Evolutionary conservation across 2,329 filamentous ascomycete genomes (phyloP), one percentile per base, ranked within the genome.

Genomic region (Mycocentrospora acerina): DNA sequence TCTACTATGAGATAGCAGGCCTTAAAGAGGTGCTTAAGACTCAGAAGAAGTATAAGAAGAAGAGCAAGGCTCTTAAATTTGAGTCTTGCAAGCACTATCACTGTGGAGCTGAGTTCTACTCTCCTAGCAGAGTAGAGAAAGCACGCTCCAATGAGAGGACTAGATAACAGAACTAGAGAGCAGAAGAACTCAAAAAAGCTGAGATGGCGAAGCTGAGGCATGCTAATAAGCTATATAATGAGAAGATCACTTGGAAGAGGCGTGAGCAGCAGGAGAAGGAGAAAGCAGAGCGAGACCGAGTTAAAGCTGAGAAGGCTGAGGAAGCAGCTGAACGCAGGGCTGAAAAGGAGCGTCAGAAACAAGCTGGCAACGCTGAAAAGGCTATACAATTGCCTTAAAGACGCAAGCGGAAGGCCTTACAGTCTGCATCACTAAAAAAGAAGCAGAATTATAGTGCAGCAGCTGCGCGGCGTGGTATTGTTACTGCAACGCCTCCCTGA

Each of bases 101-200:
- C 37, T 25, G 44, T 36, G 41, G 44, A 6, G 32, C 37, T 25
- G 33, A 38, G 4, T 48, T 48, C 31, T 48, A 31, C 37, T 44
- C 34, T 19, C 41, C 32, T 16, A 35, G 26, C 11, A 40, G 37
- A 32, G 13, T 34, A 8, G 19, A 18, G 11, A 36, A 42, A 25
- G 26, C 22, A 34, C 7, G 16, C 25, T 17, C 15, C n/a, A 2
- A 30, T 32, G 6, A 42, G 22, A 22, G 13, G 17, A 11, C 15
- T 8, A 15, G 15, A 8, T 15, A 13, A 15, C 5, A 15, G 3
- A 13, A 22, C 4, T 27, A 37, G 19, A 6, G 25, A 4, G 35
- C 31, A 19, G 17, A 31, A 13, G n/a, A 32, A 19, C 35, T 31
- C 14, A 5, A 6, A 32, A 37, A 29, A 14, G n/a, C n/a, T 4